Evolutionary conservation across 1,284 basidiomycete species (phyloP), one percentile per base, ranked within the genome.

Genomic region (Boletus sp.): DNA sequence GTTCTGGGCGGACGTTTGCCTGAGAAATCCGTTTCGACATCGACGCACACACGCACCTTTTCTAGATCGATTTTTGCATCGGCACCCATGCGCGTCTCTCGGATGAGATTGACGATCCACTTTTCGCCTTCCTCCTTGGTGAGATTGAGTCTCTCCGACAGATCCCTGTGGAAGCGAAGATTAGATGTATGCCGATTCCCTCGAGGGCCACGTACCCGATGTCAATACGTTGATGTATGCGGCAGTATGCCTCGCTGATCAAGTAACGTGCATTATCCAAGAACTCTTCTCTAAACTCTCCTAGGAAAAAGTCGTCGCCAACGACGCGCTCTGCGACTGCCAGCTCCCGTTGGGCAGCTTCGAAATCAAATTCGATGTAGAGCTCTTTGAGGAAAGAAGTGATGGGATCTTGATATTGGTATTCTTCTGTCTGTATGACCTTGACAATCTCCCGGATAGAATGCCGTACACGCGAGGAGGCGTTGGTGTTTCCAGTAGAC

Each of bases 71-170:
- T 97, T 75, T 96, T 97, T 48, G 93, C 93, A 62, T 99, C 91
- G 3, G 90, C 86, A 19, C 90, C 93, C 81, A 96, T 92, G 26
- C 92, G 82, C 22, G 94, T 96, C 69, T 98, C 96, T 42, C 94
- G 83, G 61, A 98, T 95, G 50, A 98, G 84, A 75, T 96, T 97
- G 60, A 97, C 95, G 57, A 99, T 95, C 95, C 95, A 99, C 69
- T 96, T 96, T 68, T 98, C 95, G 49, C 95, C 96, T 62, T 98
- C 95, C 59, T 94, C 93, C 46, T 78, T 81, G 20, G 88, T 87
- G 47, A 98, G 79, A 69, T 97, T 97, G 30, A 99, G 78, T 12
- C 94, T 84, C 63, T 91, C 86, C 14, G 94, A 95, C 26, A 99
- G 80, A 64, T 97, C 93, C 53, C 90, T 92, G 56, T 8, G 41